phyloP scores from a whole-genome alignment of 1,284 basidiomycete genomes.

The Microbotryum violaceum region DNA sequence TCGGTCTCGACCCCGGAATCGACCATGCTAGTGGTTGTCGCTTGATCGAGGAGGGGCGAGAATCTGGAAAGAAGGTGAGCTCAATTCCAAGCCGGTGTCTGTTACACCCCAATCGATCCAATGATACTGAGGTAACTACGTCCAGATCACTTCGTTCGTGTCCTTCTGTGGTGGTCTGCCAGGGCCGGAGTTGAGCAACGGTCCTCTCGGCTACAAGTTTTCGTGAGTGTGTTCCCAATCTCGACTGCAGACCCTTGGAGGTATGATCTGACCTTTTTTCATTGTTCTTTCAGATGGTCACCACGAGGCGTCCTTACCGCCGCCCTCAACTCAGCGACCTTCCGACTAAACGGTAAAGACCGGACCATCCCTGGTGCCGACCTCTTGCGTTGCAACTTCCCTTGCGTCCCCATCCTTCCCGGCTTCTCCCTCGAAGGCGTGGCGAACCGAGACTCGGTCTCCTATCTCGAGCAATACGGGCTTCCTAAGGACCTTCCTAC shows the following conservation, averaged over 20 bases:
- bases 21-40: conserved; percentile 86
- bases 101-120: background rate
- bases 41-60: conserved; percentile 53
- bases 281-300: conserved; percentile 53
- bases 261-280: background rate
- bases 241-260: background rate
- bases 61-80: conserved; percentile 46
- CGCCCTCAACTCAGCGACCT: conserved; percentile 67
- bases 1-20: conserved; percentile 89
- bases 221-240: conserved; percentile 44
- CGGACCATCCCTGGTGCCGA: conserved; percentile 49
- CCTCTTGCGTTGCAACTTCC: conserved; percentile 56
- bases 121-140: background rate
- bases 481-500: conserved; percentile 56
- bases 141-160: conserved; percentile 61
- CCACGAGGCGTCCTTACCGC: conserved; percentile 80
- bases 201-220: conserved; percentile 73
- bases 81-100: too few relatives aligned
- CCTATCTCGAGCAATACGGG: conserved; percentile 66
- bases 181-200: conserved; percentile 57
- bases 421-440: conserved; percentile 73
- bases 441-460: conserved; percentile 77
- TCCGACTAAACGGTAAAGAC: conserved; percentile 54
- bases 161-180: conserved; percentile 93
- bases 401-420: conserved; percentile 57